Conservation (phyloP, 495 filamentous ascomycete genomes). For the Lineolata rhizophorae region DNA sequence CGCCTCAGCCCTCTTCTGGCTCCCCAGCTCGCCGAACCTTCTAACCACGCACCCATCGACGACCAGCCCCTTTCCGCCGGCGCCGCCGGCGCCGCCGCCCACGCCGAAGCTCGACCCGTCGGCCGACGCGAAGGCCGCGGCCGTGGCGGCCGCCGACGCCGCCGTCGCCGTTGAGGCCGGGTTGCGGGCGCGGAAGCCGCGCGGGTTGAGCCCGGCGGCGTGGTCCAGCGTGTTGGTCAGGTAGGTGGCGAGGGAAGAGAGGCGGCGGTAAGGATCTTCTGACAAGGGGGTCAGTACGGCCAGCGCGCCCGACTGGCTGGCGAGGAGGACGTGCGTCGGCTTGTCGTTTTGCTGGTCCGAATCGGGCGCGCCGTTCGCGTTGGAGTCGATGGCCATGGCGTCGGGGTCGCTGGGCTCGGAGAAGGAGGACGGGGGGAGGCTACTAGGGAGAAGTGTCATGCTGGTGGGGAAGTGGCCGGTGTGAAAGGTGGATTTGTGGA, state of each 20-base stretch:
- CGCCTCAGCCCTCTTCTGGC: conserved; percentile 45
- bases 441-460: conserved; percentile 51
- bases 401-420: conserved; percentile 20
- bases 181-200: conserved; percentile 42
- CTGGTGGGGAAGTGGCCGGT: conserved; percentile 54
- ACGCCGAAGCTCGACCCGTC: conserved; percentile 28
- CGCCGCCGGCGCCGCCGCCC: conserved; percentile 31
- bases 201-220: conserved; percentile 59
- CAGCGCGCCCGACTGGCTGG: conserved; percentile 50
- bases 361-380: conserved; percentile 1
- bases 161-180: conserved; percentile 29
- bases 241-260: conserved; percentile 63
- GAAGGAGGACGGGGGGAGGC: conserved; percentile 17
- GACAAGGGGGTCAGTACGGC: conserved; percentile 55
- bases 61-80: too few relatives aligned
- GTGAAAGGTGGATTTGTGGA: conserved; percentile 73
- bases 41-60: conserved; percentile 38
- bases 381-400: conserved; percentile 17
- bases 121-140: too few relatives aligned
- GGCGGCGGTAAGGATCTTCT: conserved; percentile 61
- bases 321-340: conserved; percentile 44
- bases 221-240: conserved; percentile 55
- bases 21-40: conserved; percentile 49
- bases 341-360: conserved; percentile 5
- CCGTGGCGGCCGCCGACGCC: too few relatives aligned